Evolutionary conservation across 2,329 filamentous ascomycete species (phyloP).

Genomic region (Exophiala sp.): DNA sequence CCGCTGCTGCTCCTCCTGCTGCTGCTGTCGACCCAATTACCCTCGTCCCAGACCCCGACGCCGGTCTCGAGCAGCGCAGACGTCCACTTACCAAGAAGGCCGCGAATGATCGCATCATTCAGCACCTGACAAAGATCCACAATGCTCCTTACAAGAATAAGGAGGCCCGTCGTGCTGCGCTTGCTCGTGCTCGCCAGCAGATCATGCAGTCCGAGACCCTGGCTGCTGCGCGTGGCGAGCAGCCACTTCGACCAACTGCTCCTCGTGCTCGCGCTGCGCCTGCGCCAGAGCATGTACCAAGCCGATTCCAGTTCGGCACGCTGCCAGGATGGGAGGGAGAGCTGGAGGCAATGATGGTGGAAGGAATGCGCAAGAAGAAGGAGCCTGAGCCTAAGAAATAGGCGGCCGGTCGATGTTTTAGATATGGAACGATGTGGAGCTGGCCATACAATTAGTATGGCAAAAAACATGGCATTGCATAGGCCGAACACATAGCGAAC

Average conservation of each 20-base stretch:
- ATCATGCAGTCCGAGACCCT: conserved; percentile 14
- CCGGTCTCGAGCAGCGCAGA: background rate
- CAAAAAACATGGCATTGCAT: background rate
- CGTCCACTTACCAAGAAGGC: background rate
- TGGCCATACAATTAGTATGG: background rate
- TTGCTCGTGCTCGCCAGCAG: conserved; percentile 7
- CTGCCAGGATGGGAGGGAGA: conserved; percentile 9
- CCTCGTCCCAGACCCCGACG: background rate
- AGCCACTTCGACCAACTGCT: conserved; percentile 4
- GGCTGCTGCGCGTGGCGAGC: conserved; percentile 7
- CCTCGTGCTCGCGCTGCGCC: background rate
- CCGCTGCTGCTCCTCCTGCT: background rate
- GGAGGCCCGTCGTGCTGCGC: conserved; percentile 2
- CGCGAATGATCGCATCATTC: background rate
- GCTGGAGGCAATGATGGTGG: conserved; percentile 14
- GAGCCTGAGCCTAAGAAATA: background rate
- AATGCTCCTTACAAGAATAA: background rate
- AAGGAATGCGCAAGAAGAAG: conserved; percentile 5
- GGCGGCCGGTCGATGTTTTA: background rate
- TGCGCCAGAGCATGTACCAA: background rate
- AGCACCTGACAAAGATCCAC: background rate
- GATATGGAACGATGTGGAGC: background rate
- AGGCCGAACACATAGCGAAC: background rate
- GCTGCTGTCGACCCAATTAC: background rate
- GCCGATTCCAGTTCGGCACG: conserved; percentile 9